Evolutionary conservation across 345 rosid species (phyloP).

Genomic region (Lagerstroemia speciosa): DNA sequence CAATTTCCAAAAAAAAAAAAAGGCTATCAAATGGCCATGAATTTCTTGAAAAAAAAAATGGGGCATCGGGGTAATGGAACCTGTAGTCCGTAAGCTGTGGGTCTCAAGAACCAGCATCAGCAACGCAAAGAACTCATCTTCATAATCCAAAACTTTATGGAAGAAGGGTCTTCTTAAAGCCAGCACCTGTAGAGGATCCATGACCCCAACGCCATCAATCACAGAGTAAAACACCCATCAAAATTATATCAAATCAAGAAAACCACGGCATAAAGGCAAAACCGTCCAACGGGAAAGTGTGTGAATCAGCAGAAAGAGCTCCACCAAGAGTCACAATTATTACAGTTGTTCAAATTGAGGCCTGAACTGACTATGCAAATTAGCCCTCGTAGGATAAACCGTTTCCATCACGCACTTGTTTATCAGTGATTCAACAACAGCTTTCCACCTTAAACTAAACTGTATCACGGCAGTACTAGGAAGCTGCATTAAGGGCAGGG

Average conservation of each 20-base stretch:
- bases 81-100: constrained; percentile 93
- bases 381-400: too few species aligned
- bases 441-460: neutral
- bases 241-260: neutral
- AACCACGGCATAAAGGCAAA: neutral
- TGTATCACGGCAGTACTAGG: neutral
- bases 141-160: constrained; percentile 81
- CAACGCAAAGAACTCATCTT: constrained; percentile 86
- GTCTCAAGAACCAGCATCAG: constrained; percentile 87
- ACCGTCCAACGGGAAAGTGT: neutral
- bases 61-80: constrained; percentile 21
- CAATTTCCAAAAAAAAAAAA: neutral
- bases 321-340: too few species aligned
- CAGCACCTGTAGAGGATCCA: constrained; percentile 47
- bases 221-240: neutral
- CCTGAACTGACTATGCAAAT: too few species aligned
- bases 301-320: too few species aligned
- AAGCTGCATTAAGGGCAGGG: neutral
- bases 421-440: neutral
- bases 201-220: neutral
- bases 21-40: neutral
- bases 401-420: neutral
- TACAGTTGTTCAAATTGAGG: too few species aligned
- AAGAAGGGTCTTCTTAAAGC: constrained; percentile 87
- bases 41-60: neutral